Percentiles rank a stretch among this genome's conserved stretches.
Conservation (phyloP, 2,329 filamentous ascomycete genomes). For the Xylaria sp. region DNA sequence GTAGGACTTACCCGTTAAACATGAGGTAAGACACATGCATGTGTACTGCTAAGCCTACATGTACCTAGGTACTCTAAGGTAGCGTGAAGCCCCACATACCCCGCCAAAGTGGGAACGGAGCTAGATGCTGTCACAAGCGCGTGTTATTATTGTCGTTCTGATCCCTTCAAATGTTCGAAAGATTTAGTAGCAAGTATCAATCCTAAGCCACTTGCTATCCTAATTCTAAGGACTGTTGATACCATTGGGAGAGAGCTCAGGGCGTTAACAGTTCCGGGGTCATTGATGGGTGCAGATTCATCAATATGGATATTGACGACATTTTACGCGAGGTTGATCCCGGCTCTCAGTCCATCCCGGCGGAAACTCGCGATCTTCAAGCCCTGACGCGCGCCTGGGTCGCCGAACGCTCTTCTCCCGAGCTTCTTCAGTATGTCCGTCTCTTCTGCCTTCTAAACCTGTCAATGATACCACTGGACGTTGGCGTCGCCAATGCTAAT, state of each 20-base stretch:
- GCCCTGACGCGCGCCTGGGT: constrained; percentile 92
- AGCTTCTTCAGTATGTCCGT: constrained; percentile 78
- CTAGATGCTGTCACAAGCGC: constrained; percentile 1
- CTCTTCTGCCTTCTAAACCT: not conserved
- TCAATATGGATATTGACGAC: constrained; percentile 79
- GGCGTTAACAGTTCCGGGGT: not conserved
- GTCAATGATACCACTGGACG: not conserved
- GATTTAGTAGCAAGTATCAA: not conserved
- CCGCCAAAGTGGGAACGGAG: constrained; percentile 17
- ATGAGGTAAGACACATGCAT: no score
- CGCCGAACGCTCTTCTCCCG: constrained; percentile 87
- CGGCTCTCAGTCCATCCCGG: constrained; percentile 62
- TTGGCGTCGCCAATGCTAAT: constrained; percentile 26
- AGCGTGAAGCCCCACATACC: constrained; percentile 1
- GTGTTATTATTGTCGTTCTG: not conserved
- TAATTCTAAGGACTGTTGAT: not conserved
- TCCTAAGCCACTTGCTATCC: not conserved
- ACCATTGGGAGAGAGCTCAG: not conserved
- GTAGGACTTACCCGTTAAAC: no score
- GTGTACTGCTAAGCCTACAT: not conserved
- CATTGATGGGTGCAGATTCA: not conserved
- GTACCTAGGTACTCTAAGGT: not conserved
- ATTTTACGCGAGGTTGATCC: constrained; percentile 80
- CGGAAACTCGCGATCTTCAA: constrained; percentile 80
- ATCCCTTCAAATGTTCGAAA: not conserved